Conservation (phyloP, 1,284 basidiomycete species). For the Heliocybe sulcata region DNA sequence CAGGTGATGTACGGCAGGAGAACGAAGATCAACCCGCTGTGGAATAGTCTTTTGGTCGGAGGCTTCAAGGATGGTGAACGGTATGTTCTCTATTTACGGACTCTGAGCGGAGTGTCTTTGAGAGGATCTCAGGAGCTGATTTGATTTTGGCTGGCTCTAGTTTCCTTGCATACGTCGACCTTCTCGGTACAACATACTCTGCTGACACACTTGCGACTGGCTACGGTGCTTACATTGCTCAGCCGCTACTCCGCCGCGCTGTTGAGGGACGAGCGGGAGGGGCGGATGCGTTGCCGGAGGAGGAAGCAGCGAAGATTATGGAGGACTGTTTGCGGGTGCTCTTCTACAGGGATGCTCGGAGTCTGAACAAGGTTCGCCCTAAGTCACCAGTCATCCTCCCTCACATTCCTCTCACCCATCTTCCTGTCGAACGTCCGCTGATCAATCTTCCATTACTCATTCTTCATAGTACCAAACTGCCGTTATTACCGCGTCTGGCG, state of each 20-base stretch:
- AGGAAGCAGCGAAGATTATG: constrained; percentile 76
- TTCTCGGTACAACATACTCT: constrained; percentile 94
- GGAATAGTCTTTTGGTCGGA: constrained; percentile 96
- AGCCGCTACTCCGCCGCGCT: constrained; percentile 86
- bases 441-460: neutral
- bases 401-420: neutral
- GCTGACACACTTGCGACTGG: constrained; percentile 96
- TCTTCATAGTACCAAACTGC: constrained; percentile 85
- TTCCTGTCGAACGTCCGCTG: neutral
- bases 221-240: constrained; percentile 92
- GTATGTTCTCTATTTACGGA: constrained; percentile 28
- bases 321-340: constrained; percentile 90
- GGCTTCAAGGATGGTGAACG: constrained; percentile 78
- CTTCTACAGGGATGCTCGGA: constrained; percentile 95
- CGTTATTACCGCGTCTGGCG: constrained; percentile 75
- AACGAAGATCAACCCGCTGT: constrained; percentile 88
- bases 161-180: constrained; percentile 92
- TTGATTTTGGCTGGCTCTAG: constrained; percentile 28
- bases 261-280: constrained; percentile 75
- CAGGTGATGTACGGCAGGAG: constrained; percentile 90
- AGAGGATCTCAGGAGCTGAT: too few relatives aligned
- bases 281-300: constrained; percentile 63
- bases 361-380: constrained; percentile 82
- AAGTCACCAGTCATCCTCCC: neutral
- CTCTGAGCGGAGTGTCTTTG: neutral